A percentile compares a stretch with the other conserved stretches of the same genome.
Evolutionary conservation across 441 rosid species (phyloP).

Genomic region (Metrosideros polymorpha): DNA sequence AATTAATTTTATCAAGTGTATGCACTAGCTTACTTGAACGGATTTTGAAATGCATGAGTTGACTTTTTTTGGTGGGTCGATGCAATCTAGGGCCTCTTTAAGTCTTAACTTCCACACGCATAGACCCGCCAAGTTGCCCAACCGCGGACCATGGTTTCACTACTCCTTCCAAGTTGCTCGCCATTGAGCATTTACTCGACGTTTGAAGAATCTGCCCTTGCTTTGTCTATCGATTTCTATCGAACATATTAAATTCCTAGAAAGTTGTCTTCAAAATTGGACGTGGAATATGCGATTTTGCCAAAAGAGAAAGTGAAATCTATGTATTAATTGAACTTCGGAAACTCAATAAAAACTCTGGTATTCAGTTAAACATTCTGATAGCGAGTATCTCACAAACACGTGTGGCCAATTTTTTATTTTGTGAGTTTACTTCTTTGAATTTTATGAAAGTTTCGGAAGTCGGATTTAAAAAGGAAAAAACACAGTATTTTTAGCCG

Average conservation of each 20-base stretch:
- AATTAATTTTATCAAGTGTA: not conserved
- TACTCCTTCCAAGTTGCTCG: not conserved
- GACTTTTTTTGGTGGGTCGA: too few species aligned
- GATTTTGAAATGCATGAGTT: not conserved
- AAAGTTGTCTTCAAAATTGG: not conserved
- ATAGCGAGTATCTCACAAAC: too few species aligned
- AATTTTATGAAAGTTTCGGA: too few species aligned
- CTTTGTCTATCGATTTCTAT: not conserved
- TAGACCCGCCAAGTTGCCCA: not conserved
- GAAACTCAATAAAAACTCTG: too few species aligned
- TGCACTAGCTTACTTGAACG: not conserved
- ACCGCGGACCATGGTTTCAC: not conserved
- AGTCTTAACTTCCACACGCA: not conserved
- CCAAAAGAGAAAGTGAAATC: not conserved
- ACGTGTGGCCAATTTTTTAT: too few species aligned
- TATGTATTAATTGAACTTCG: not conserved
- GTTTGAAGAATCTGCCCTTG: not conserved
- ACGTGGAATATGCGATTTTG: not conserved
- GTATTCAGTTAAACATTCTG: too few species aligned
- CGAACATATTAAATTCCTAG: not conserved
- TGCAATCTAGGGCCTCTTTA: not conserved
- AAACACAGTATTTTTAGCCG: too few species aligned
- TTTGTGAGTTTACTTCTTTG: too few species aligned
- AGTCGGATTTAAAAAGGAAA: too few species aligned
- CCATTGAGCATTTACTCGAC: not conserved